Evolutionary conservation across 306 rosid species (phyloP).

Genomic region (Medicago truncatula): MtrunA17r5.0-ANR NC_053043.1:40834001-40834500

Average conservation of each 20-base stretch:
- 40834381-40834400: conserved; percentile 68
- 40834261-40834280: conserved; percentile 59
- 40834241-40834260: conserved; percentile 71
- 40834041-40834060: background rate
- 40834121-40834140: conserved; percentile 77
- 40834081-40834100: conserved; percentile 58
- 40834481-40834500: conserved; percentile 52
- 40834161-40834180: conserved; percentile 70
- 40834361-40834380: conserved; percentile 84
- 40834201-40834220: conserved; percentile 60
- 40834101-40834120: conserved; percentile 56
- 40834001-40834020: background rate
- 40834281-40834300: conserved; percentile 34
- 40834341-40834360: conserved; percentile 53
- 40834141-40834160: conserved; percentile 79
- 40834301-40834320: conserved; percentile 13
- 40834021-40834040: conserved; percentile 11
- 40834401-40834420: conserved; percentile 97
- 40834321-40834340: conserved; percentile 15
- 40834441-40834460: conserved; percentile 52
- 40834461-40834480: conserved; percentile 50
- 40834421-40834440: conserved; percentile 77
- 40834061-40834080: conserved; percentile 15
- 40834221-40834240: conserved; percentile 57
- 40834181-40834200: conserved; percentile 82